phyloP scores from a whole-genome alignment of 495 filamentous ascomycete species.

The Podospora appendiculata region DNA sequence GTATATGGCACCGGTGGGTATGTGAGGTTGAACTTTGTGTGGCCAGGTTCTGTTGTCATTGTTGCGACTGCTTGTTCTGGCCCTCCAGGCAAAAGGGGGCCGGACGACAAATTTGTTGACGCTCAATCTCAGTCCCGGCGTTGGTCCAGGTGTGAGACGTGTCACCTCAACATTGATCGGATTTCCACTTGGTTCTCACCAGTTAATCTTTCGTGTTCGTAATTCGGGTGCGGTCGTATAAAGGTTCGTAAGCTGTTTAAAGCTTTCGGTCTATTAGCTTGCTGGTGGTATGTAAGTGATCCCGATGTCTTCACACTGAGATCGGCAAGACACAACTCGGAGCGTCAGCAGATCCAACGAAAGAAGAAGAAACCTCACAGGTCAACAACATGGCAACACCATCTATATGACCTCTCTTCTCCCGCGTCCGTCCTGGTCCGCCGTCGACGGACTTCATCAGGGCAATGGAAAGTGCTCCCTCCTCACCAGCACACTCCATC shows the following conservation, averaged over 20 bases:
- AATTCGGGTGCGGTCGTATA: background rate
- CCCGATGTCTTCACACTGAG: background rate
- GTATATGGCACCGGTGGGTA: conserved; percentile 12
- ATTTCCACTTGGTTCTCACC: background rate
- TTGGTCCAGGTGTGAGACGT: background rate
- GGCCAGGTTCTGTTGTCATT: conserved; percentile 10
- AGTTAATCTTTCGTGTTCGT: background rate
- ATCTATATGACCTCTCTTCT: background rate
- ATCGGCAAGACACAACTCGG: background rate
- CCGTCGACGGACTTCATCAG: background rate
- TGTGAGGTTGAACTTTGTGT: conserved; percentile 22
- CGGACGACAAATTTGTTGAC: background rate
- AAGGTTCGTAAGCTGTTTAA: too few species aligned
- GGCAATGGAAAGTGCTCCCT: background rate
- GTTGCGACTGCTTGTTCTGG: background rate
- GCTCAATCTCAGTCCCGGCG: background rate
- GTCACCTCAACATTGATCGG: background rate
- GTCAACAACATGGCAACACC: too few species aligned
- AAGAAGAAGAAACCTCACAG: background rate
- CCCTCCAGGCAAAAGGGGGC: background rate
- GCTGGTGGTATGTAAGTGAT: background rate
- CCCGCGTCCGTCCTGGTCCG: background rate
- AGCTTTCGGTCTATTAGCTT: too few species aligned
- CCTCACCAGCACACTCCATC: conserved; percentile 1
- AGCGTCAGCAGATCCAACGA: too few species aligned